These are phyloP conservation scores for Suhomyces wounanorum DNA, from an alignment of 1,139 yeast genomes.

Conservation along the genomic window DNA sequence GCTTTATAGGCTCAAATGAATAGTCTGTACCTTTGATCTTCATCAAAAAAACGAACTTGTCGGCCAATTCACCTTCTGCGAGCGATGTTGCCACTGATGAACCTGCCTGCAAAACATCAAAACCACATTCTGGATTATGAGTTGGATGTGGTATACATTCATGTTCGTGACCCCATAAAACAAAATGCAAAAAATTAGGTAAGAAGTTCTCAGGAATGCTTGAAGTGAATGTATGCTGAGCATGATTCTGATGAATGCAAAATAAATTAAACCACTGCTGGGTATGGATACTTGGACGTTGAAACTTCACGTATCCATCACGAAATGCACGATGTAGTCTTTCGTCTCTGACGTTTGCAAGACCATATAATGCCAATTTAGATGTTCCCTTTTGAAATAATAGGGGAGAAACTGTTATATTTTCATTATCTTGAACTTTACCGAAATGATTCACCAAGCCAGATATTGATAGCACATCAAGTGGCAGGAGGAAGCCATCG, in stretches of 20 bases:
- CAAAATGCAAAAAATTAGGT: constrained; percentile 78
- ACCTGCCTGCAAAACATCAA: constrained; percentile 88
- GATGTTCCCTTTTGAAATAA: constrained; percentile 81
- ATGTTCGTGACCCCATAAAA: constrained; percentile 98
- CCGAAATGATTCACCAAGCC: constrained; percentile 94
- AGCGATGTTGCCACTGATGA: constrained; percentile 92
- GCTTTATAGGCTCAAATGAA: constrained; percentile 61
- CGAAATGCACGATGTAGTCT: constrained; percentile 79
- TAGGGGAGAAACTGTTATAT: constrained; percentile 74
- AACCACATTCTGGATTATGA: constrained; percentile 65
- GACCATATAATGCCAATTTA: constrained; percentile 81
- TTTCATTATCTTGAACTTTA: constrained; percentile 72
- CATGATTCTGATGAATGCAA: constrained; percentile 90
- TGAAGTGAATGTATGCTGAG: constrained; percentile 77
- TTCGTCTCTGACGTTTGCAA: constrained; percentile 89
- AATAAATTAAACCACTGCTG: constrained; percentile 81
- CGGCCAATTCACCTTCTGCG: constrained; percentile 79
- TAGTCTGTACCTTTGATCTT: constrained; percentile 62
- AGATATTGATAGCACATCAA: constrained; percentile 78
- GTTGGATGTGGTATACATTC: constrained; percentile 81
- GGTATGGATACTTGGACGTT: constrained; percentile 62
- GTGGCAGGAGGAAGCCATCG: constrained; percentile 78
- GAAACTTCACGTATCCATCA: constrained; percentile 76
- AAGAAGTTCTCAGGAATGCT: constrained; percentile 82
- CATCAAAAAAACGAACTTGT: constrained; percentile 73